Percentiles rank a stretch among this genome's conserved stretches.
Conservation (phyloP, 768 basidiomycete species). For the Calocybe cyanea region DNA sequence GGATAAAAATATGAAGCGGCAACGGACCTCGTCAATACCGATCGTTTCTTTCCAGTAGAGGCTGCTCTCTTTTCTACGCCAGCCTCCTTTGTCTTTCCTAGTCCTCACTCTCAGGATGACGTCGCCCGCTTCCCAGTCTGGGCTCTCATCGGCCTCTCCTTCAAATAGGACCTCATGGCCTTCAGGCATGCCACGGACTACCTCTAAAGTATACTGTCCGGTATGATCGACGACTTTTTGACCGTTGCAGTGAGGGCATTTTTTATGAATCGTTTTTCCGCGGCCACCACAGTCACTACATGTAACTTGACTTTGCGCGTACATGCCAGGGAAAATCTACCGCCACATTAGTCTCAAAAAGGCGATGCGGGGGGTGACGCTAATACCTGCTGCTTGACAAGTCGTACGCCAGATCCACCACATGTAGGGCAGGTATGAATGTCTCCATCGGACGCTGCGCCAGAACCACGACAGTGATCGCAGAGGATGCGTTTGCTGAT, state of each 20-base stretch:
- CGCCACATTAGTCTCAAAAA: not conserved
- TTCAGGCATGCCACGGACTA: constrained; percentile 87
- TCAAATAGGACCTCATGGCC: constrained; percentile 91
- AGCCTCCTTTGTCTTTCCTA: constrained; percentile 72
- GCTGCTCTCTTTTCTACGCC: constrained; percentile 85
- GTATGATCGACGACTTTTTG: constrained; percentile 78
- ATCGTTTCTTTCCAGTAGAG: constrained; percentile 92
- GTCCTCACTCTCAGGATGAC: constrained; percentile 83
- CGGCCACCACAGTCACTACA: constrained; percentile 85
- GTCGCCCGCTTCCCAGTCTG: constrained; percentile 96
- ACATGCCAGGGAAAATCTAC: constrained; percentile 93
- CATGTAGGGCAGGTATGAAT: constrained; percentile 87
- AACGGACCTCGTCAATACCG: constrained; percentile 80
- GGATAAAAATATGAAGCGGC: not conserved
- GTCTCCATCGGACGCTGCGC: constrained; percentile 85
- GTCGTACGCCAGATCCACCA: constrained; percentile 78
- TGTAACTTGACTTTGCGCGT: constrained; percentile 79
- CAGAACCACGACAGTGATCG: constrained; percentile 94
- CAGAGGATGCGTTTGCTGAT: constrained; percentile 90
- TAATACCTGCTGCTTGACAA: constrained; percentile 74
- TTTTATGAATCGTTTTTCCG: constrained; percentile 70
- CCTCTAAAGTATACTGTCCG: constrained; percentile 81
- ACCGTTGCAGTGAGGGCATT: constrained; percentile 81
- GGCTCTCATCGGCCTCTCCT: constrained; percentile 94
- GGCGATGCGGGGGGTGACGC: not conserved